A percentile compares a stretch with the other conserved stretches of the same genome.
Conservation (phyloP, 179 eudicot genomes). For the Silene noctiflora region DNA sequence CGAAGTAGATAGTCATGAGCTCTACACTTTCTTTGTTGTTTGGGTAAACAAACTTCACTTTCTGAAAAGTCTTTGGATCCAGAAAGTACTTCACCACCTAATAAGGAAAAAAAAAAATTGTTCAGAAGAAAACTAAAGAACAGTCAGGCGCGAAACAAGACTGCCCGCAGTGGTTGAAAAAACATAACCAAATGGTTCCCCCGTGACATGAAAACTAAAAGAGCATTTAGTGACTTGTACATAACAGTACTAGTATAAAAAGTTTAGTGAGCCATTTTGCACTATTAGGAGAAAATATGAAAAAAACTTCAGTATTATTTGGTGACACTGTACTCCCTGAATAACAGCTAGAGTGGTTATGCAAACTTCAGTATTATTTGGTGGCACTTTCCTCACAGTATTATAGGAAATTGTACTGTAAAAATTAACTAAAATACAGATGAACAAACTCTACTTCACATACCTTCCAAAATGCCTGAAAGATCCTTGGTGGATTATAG, state of each 20-base stretch:
- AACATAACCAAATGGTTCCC: not conserved
- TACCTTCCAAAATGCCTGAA: constrained; percentile 65
- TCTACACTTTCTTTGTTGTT: constrained; percentile 79
- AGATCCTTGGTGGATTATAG: constrained; percentile 75
- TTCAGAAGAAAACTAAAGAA: constrained; percentile 13
- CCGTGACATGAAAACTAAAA: not conserved
- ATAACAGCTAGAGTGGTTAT: no score
- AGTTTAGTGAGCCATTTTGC: not conserved
- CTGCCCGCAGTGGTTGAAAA: not conserved
- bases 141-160: no score
- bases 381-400: no score
- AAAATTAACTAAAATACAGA: no score
- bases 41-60: constrained; percentile 90
- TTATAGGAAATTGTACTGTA: no score
- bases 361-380: no score
- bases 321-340: not conserved
- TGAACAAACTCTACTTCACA: constrained; percentile 15
- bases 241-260: not conserved
- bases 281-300: not conserved
- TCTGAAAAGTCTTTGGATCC: constrained; percentile 80
- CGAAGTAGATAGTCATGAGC: constrained; percentile 75
- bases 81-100: constrained; percentile 88
- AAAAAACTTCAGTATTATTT: not conserved
- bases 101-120: not conserved
- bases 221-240: not conserved